Evolutionary conservation across 176 grass and related monocot species (phyloP).

Genomic region (Aegilops bicornis): DNA sequence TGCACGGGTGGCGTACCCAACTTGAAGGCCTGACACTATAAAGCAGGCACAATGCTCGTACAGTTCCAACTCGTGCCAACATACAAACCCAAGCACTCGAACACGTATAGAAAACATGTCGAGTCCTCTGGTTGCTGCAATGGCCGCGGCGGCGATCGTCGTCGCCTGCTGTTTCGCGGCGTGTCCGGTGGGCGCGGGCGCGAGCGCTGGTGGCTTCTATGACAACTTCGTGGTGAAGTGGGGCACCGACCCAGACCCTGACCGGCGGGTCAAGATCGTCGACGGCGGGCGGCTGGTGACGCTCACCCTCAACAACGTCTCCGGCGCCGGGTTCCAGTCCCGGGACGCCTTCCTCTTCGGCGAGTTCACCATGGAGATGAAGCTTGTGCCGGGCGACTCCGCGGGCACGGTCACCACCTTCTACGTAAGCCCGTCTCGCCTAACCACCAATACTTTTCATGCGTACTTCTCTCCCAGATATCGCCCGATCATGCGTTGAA

Average conservation of each 20-base stretch:
- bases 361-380: slow-evolving; percentile 48
- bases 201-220: neutral
- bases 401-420: slow-evolving; percentile 52
- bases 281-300: slow-evolving; percentile 22
- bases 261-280: slow-evolving; percentile 8
- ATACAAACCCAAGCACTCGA: neutral
- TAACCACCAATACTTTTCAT: neutral
- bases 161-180: neutral
- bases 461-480: neutral
- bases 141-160: neutral
- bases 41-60: neutral
- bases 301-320: slow-evolving; percentile 26
- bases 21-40: neutral
- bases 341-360: slow-evolving; percentile 50
- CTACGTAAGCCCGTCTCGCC: slow-evolving; percentile 23
- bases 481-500: neutral
- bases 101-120: neutral
- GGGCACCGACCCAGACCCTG: neutral
- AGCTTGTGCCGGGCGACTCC: slow-evolving; percentile 55
- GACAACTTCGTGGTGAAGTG: slow-evolving; percentile 21
- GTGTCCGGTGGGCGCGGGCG: neutral
- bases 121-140: neutral
- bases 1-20: neutral
- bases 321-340: slow-evolving; percentile 55
- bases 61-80: neutral